Evolutionary conservation across 257 asterid species (phyloP).

Genomic region (Nicotiana paniculata): DNA sequence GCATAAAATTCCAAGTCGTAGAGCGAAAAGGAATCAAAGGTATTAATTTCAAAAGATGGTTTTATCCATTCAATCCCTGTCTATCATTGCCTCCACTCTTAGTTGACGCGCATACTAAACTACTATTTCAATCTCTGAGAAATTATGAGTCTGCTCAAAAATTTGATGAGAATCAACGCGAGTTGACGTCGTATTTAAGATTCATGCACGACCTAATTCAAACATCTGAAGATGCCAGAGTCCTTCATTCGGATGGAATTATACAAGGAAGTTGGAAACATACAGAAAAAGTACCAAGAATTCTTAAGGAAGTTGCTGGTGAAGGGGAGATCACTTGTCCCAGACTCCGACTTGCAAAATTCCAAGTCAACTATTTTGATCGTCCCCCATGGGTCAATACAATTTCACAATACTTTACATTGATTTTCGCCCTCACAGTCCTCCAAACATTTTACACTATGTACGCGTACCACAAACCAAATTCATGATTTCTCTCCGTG

Average conservation of each 20-base stretch:
- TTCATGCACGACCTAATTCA: background rate
- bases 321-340: background rate
- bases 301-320: background rate
- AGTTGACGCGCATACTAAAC: background rate
- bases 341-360: no score
- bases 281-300: background rate
- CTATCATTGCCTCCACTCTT: background rate
- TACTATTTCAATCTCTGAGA: background rate
- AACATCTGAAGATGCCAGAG: background rate
- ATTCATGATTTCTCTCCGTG: no score
- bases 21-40: background rate
- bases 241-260: background rate
- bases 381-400: no score
- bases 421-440: no score
- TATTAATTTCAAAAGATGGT: background rate
- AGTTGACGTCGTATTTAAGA: background rate
- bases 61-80: background rate
- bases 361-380: no score
- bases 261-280: background rate
- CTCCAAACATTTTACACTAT: no score
- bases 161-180: background rate
- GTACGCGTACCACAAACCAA: no score
- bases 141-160: background rate
- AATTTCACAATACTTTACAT: no score
- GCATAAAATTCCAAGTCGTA: no score